Evolutionary conservation across 2,329 filamentous ascomycete genomes (phyloP).

Genomic region (Colletotrichum spaethianum): DNA sequence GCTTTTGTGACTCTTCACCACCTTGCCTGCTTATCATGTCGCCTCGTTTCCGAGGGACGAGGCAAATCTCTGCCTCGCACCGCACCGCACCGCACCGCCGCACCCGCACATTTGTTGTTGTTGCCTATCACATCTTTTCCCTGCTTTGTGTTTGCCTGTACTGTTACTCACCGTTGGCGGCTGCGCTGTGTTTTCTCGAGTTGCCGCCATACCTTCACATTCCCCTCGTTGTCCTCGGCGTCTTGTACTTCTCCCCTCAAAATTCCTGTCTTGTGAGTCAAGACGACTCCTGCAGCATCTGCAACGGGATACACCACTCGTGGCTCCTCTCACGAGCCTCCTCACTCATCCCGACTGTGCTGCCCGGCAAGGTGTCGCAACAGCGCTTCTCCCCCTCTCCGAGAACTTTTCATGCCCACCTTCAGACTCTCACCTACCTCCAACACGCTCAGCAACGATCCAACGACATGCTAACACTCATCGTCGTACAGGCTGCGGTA

Average conservation of each 20-base stretch:
- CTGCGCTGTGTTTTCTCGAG: slow-evolving; percentile 26
- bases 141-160: slow-evolving; percentile 32
- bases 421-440: slow-evolving; percentile 12
- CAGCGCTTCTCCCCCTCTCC: slow-evolving; percentile 13
- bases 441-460: slow-evolving; percentile 19
- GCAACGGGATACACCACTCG: slow-evolving; percentile 37
- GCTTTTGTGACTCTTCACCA: slow-evolving; percentile 30
- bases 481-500: slow-evolving; percentile 37
- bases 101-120: slow-evolving; percentile 5
- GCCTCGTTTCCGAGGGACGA: slow-evolving; percentile 14
- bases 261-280: slow-evolving; percentile 35
- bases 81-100: background rate
- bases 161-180: slow-evolving; percentile 23
- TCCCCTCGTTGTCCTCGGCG: slow-evolving; percentile 20
- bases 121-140: slow-evolving; percentile 11
- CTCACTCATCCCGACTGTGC: slow-evolving; percentile 31
- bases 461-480: slow-evolving; percentile 25
- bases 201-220: slow-evolving; percentile 20
- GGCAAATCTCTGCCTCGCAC: slow-evolving; percentile 17
- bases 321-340: slow-evolving; percentile 36
- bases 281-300: slow-evolving; percentile 36
- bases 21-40: slow-evolving; percentile 19
- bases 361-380: slow-evolving; percentile 34
- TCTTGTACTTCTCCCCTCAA: slow-evolving; percentile 22
- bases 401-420: background rate